Evolutionary conservation across 257 asterid genomes (phyloP).

Genomic region (Capsicum pubescens): DNA sequence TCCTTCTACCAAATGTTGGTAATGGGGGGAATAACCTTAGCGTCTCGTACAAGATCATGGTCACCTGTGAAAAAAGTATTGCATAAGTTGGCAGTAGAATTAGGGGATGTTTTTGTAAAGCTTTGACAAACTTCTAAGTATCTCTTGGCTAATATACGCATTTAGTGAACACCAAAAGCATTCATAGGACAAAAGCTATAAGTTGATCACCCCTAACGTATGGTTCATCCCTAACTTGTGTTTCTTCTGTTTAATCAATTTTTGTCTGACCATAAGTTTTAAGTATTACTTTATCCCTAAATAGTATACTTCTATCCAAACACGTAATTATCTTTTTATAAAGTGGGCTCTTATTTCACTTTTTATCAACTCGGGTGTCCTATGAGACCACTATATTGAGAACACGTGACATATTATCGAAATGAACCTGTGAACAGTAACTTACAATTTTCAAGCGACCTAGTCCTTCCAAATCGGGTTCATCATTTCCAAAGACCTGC

Average conservation of each 20-base stretch:
- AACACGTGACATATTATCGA: neutral
- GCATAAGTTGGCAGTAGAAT: neutral
- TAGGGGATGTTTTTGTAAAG: neutral
- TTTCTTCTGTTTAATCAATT: conserved; percentile 26
- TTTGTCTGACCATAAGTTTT: neutral
- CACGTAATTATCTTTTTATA: neutral
- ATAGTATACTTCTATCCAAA: neutral
- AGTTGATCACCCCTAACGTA: conserved; percentile 39
- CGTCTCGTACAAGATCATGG: conserved; percentile 37
- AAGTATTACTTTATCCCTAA: neutral
- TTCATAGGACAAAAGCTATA: neutral
- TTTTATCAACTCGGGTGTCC: neutral
- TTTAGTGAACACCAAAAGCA: conserved; percentile 36
- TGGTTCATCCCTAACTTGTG: conserved; percentile 30
- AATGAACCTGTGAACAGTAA: neutral
- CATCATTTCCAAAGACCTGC: conserved; percentile 39
- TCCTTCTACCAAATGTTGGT: conserved; percentile 22
- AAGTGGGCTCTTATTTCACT: neutral
- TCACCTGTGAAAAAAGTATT: neutral
- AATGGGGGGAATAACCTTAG: conserved; percentile 46
- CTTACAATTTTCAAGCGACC: conserved; percentile 47
- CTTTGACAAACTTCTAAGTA: neutral
- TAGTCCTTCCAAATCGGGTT: conserved; percentile 41
- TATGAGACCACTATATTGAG: neutral
- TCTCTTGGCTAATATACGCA: conserved; percentile 30